These are phyloP conservation scores for Cyclostephanos tholiformis DNA, from an alignment of 108 stramenopile species.

Conservation along the genomic window DNA sequence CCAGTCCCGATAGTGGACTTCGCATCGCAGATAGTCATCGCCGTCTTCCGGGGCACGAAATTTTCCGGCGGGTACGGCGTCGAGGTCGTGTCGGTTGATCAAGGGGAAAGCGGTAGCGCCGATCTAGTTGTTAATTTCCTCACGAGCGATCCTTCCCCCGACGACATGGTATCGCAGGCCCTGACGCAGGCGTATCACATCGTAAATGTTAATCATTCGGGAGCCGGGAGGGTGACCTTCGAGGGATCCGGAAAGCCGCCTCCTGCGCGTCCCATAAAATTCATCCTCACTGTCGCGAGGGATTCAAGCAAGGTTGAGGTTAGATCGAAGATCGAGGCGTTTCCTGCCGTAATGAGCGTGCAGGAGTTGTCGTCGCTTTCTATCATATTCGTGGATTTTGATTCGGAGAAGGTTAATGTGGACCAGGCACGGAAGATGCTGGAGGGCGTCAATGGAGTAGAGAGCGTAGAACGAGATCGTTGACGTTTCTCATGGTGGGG, in stretches of 20 bases:
- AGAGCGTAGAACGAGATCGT: background rate
- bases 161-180: background rate
- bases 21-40: background rate
- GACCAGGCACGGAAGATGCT: background rate
- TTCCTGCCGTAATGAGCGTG: background rate
- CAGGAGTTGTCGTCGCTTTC: background rate
- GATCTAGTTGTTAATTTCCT: background rate
- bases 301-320: background rate
- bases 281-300: background rate
- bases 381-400: slow-evolving; percentile 7
- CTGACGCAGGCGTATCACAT: slow-evolving; percentile 11
- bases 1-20: background rate
- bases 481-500: background rate
- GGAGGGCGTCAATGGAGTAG: background rate
- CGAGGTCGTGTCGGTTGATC: background rate
- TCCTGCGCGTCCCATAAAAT: background rate
- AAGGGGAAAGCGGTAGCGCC: background rate
- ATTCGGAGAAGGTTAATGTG: background rate
- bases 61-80: background rate
- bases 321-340: background rate
- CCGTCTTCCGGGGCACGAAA: background rate
- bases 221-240: background rate
- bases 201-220: background rate
- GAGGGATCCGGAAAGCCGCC: background rate
- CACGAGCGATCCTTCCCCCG: background rate